Evolutionary conservation across 345 rosid species (phyloP), one percentile per base, ranked within the genome.

Genomic region (Theobroma cacao): DNA sequence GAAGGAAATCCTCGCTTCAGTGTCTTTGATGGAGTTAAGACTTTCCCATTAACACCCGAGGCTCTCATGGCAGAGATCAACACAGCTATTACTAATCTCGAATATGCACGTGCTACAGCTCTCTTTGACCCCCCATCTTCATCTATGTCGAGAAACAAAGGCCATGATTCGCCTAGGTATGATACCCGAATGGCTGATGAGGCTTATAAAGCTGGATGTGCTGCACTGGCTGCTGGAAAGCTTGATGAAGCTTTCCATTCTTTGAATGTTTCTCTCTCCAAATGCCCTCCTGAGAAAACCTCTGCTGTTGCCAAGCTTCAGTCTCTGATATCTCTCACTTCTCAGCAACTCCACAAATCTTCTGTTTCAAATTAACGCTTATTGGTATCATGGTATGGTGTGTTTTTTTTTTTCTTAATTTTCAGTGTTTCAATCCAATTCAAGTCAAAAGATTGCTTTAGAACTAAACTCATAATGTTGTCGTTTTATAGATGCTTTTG

Each of bases 271-370:
- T 81, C 92, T 40, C 89, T 90, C 38, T 72, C 80, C 13, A 84
- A 81, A 75, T 84, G 86, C 59, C 84, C 84, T 10, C 86, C 84
- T 18, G 84, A 84, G 43, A 72, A 66, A 63, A 77, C 78, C 40
- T 86, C 92, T 52, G 93, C 93, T 43, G 88, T 87, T 55, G 84
- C 90, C 43, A 91, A 91, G 85, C 96, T 90, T 77, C 92, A 86
- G 66, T 84, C 86, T 59, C 82, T 84, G 38, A 84, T 84, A 31
- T 80, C 82, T 71, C 86, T 81, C 26, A 76, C 80, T 24, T 84
- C 84, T 48, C 84, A 71, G 78, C 80, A 78, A 52, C 82, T 84
- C 24, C 78, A 65, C 4, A 81, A 71, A 71, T 48, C 82, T 33
- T 33, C 83, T 5, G 53, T 31, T 14, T 30, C 61, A 13, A 76